Conservation (phyloP, 2,329 filamentous ascomycete genomes). For the Cladosporium oxysporum region DNA sequence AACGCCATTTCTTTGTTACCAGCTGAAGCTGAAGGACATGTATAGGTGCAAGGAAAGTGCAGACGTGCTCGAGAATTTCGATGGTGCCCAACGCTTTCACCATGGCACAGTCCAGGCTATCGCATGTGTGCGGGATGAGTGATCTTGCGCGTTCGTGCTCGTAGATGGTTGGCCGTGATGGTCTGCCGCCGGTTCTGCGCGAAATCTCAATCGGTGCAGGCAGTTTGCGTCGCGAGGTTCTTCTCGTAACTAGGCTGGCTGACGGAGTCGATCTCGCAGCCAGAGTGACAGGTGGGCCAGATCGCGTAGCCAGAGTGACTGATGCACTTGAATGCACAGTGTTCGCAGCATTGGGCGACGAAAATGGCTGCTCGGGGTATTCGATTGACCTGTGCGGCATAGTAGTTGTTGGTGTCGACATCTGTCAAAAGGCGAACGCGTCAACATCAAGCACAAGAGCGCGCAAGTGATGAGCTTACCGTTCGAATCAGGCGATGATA, state of each 20-base stretch:
- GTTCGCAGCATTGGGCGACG: not conserved
- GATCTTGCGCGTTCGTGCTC: not conserved
- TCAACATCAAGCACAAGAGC: not conserved
- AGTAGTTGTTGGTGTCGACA: not conserved
- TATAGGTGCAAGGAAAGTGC: constrained; percentile 25
- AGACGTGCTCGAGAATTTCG: constrained; percentile 31
- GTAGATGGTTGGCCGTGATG: not conserved
- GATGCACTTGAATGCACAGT: not conserved
- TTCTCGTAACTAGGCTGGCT: no score
- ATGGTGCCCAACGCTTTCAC: constrained; percentile 28
- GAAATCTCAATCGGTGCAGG: not conserved
- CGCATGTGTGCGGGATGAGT: not conserved
- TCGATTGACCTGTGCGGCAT: not conserved
- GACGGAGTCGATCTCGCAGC: not conserved
- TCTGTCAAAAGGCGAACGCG: not conserved
- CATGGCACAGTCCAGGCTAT: constrained; percentile 25
- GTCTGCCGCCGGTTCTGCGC: not conserved
- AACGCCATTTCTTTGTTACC: constrained; percentile 26
- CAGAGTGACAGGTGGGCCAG: no score
- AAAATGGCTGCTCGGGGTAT: not conserved
- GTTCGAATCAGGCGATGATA: not conserved
- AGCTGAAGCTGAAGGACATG: constrained; percentile 25
- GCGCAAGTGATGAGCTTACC: not conserved
- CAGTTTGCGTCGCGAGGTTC: not conserved
- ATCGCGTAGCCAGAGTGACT: not conserved